A percentile compares a stretch with the other conserved stretches of the same genome.
Evolutionary conservation across 2,329 filamentous ascomycete species (phyloP).

Genomic region (Aspergillus pseudotamarii): DNA sequence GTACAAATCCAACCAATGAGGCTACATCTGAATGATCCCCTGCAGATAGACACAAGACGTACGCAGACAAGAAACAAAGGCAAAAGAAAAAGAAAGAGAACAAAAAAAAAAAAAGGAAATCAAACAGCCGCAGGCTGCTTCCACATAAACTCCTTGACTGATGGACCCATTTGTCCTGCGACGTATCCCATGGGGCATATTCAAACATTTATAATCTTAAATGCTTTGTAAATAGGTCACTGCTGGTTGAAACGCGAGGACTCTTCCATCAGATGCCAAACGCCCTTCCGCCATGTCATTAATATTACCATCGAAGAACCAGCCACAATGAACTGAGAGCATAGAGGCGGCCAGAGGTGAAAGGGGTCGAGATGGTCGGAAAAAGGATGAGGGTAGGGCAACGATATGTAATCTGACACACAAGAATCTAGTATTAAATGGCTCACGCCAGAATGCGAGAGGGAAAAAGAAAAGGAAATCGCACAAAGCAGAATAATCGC

Average conservation of each 20-base stretch:
- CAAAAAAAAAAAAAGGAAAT: constrained; percentile 6
- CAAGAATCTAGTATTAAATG: constrained; percentile 31
- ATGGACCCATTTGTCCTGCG: constrained; percentile 17
- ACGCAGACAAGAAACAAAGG: constrained; percentile 2
- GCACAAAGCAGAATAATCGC: constrained; percentile 23
- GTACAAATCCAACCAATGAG: constrained; percentile 4
- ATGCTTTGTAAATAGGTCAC: not conserved
- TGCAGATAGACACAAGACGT: constrained; percentile 2
- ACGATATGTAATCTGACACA: constrained; percentile 27
- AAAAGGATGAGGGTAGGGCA: constrained; percentile 14
- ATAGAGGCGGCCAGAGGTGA: not conserved
- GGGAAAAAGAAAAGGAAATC: constrained; percentile 18
- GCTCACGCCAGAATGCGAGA: constrained; percentile 26
- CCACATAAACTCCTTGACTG: constrained; percentile 22
- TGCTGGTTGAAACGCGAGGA: constrained; percentile 13
- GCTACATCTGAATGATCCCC: constrained; percentile 2
- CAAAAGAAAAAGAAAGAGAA: constrained; percentile 4
- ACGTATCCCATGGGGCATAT: constrained; percentile 17
- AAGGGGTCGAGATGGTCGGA: constrained; percentile 10
- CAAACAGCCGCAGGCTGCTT: constrained; percentile 19
- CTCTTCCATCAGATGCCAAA: constrained; percentile 21
- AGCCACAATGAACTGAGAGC: constrained; percentile 8
- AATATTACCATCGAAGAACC: constrained; percentile 15
- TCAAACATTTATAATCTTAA: constrained; percentile 16
- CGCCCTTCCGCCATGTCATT: constrained; percentile 19